Evolutionary conservation across 1,139 yeast genomes (phyloP), one percentile per base, ranked within the genome.

Genomic region (Hemisphaericaspora xylanilytica): DNA sequence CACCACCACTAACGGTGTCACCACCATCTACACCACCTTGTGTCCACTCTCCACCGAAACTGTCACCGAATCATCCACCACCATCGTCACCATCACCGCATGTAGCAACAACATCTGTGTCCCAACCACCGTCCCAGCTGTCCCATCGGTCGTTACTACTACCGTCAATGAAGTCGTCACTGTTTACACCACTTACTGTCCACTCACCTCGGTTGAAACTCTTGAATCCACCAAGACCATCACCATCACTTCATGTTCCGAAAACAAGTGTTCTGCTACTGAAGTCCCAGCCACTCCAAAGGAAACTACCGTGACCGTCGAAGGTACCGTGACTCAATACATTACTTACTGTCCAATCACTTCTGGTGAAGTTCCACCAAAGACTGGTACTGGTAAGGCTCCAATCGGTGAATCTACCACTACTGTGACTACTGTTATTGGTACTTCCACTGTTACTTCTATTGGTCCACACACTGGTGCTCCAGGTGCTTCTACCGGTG

Each of bases 61-160:
- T 42, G 45, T 41, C 34, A 46, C 58, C 31, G 47, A 46, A 40
- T 22, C 49, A 47, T 46, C 42, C 17, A 59, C 57, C 29, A 55
- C 62, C 42, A 56, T 65, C 39, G 52, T 55, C 29, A 55, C 81
- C 55, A 63, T 75, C 61, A 75, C 80, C 43, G 65, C 74, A 41
- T 76, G 82, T 62, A 52, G 59, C 32, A 55, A 63, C 52, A 41
- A 63, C 56, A 52, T 48, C 37, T 69, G 73, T 54, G 37, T 51
- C 37, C 49, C 48, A 26, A 53, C 67, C 32, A 51, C 62, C 20
- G 65, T 61, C 39, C 57, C 71, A 41, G 68, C 63, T 41, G 57
- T 64, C 33, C 50, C 53, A 34, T 48, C 50, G 26, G 50, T 49
- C 28, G 51, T 57, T 39, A 58, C 63, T 37, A 56, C 54, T 24